Evolutionary conservation across 352 stramenopile species (phyloP).

Genomic region (Elongisporangium anandrum): DNA sequence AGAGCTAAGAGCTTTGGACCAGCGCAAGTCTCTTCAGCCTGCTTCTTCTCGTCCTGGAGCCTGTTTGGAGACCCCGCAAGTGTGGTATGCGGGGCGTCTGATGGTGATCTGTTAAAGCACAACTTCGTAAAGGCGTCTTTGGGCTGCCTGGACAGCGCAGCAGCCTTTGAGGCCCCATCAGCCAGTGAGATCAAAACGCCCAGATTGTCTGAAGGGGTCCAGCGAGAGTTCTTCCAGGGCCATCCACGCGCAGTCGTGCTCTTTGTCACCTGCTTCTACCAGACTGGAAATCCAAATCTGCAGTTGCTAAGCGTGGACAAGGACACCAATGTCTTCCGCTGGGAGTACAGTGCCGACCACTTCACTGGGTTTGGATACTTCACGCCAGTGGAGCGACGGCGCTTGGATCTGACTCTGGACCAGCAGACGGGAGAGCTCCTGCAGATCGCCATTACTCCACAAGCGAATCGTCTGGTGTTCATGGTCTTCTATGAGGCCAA

Average conservation of each 20-base stretch:
- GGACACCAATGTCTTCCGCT: conserved; percentile 23
- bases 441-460: conserved; percentile 28
- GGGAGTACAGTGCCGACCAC: conserved; percentile 27
- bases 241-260: conserved; percentile 24
- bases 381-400: conserved; percentile 13
- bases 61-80: conserved; percentile 12
- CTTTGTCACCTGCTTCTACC: conserved; percentile 24
- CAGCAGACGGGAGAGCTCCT: conserved; percentile 24
- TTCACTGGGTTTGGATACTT: conserved; percentile 51
- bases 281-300: neutral
- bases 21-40: conserved; percentile 3
- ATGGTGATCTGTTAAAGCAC: conserved; percentile 29
- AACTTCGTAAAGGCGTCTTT: conserved; percentile 11
- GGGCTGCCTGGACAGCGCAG: conserved; percentile 9
- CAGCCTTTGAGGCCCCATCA: conserved; percentile 23
- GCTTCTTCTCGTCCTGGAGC: conserved; percentile 21
- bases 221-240: conserved; percentile 37
- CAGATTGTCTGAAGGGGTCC: conserved; percentile 6
- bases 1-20: conserved; percentile 8
- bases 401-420: conserved; percentile 18
- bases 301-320: conserved; percentile 45
- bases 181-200: conserved; percentile 3
- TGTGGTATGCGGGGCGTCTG: conserved; percentile 22
- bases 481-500: conserved; percentile 33
- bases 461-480: conserved; percentile 28